phyloP scores from a whole-genome alignment of 1,284 basidiomycete genomes.

The Vanrija sp. region DNA sequence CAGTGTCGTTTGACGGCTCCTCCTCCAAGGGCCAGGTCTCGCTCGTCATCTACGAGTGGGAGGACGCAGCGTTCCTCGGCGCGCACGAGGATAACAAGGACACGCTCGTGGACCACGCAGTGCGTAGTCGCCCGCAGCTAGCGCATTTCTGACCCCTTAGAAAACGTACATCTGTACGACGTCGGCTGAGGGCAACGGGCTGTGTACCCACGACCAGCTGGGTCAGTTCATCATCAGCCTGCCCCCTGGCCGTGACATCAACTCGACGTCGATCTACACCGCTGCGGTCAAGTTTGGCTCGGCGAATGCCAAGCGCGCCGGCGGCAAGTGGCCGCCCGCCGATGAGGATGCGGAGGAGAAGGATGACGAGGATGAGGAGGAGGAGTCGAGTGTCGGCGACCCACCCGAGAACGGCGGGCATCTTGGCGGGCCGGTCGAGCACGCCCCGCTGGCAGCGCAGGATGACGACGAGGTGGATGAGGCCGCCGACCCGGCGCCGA shows the following conservation, averaged over 20 bases:
- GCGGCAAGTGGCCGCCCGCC: neutral
- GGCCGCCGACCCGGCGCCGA: neutral
- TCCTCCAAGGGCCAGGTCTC: constrained; percentile 81
- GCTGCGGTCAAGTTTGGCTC: constrained; percentile 40
- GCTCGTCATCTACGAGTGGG: constrained; percentile 93
- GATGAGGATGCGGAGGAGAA: neutral
- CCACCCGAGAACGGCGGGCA: neutral
- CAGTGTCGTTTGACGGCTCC: constrained; percentile 72
- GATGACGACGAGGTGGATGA: neutral
- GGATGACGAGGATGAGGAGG: constrained; percentile 10
- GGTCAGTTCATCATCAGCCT: constrained; percentile 80
- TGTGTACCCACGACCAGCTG: constrained; percentile 65
- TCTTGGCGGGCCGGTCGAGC: neutral
- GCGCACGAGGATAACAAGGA: constrained; percentile 37
- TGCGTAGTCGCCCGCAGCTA: neutral
- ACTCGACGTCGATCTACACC: constrained; percentile 59
- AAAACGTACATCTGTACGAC: constrained; percentile 77
- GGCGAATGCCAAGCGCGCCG: neutral
- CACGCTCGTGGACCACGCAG: constrained; percentile 19
- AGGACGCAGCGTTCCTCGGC: constrained; percentile 78
- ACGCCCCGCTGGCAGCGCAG: neutral
- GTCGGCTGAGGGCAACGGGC: constrained; percentile 60
- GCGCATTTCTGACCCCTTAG: constrained; percentile 50
- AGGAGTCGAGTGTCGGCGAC: neutral
- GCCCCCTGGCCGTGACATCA: constrained; percentile 58